Evolutionary conservation across 768 basidiomycete genomes (phyloP).

Genomic region (Amanita pseudoporphyria): DNA sequence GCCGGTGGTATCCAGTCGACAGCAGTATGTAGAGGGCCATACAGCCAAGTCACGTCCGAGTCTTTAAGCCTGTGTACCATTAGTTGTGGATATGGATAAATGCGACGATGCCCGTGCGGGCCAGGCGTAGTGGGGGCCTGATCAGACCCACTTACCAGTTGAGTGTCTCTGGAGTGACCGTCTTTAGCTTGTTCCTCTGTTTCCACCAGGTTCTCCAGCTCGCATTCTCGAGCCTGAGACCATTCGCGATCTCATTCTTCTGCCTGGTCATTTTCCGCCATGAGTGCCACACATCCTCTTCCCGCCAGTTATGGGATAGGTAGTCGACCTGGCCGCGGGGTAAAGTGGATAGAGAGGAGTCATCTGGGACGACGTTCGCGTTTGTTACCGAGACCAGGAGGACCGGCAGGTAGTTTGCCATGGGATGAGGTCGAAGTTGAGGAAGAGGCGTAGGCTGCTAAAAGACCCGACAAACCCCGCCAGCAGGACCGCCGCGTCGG

Average conservation of each 20-base stretch:
- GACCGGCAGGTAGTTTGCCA: conserved; percentile 65
- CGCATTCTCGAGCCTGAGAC: conserved; percentile 91
- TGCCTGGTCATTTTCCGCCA: conserved; percentile 98
- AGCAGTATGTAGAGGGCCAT: conserved; percentile 94
- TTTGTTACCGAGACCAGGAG: conserved; percentile 57
- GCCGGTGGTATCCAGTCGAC: conserved; percentile 71
- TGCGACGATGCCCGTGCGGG: conserved; percentile 5
- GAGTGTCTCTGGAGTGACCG: conserved; percentile 91
- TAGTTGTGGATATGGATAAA: conserved; percentile 9
- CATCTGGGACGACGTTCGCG: conserved; percentile 45
- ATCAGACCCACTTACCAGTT: conserved; percentile 76
- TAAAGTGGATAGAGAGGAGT: conserved; percentile 71
- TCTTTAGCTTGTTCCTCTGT: conserved; percentile 92
- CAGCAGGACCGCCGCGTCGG: conserved; percentile 1
- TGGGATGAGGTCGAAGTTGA: conserved; percentile 14
- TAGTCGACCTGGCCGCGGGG: conserved; percentile 97
- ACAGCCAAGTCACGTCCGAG: conserved; percentile 98
- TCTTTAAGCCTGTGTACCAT: conserved; percentile 80
- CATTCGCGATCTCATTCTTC: conserved; percentile 97
- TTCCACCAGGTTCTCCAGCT: conserved; percentile 99
- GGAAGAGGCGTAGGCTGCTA: background rate
- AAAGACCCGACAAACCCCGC: conserved; percentile 6
- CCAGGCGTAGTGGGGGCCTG: no score
- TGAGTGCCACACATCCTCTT: conserved; percentile 97
- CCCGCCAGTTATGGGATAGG: conserved; percentile 93